Evolutionary conservation across 345 rosid species (phyloP), one percentile per base, ranked within the genome.

Genomic region (Murraya koenigii): DNA sequence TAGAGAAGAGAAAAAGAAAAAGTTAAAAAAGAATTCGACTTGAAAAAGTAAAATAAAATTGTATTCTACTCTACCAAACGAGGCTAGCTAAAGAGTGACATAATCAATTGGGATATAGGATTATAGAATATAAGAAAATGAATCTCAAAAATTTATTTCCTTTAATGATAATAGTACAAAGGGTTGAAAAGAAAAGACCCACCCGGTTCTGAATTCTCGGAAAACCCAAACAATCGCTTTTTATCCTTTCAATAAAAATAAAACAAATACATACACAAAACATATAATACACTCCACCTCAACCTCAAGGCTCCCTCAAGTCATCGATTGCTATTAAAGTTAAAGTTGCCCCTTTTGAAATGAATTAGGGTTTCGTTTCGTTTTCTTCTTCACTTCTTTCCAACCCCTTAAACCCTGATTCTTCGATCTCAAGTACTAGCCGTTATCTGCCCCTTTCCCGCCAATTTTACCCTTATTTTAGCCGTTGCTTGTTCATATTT

Each of bases 391-490:
- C 75, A 1, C 68, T 41, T 75, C 10, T 49, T 8, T 25, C 23
- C 9, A 3, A 8, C 26, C 0, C 23, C 81, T 58, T 47, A 81
- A 82, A 77, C 83, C 87, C 79, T 75, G 74, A 69, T 41, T 84
- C 30, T 38, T 85, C 80, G 88, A 84, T 85, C 88, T 75, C 73
- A 23, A 30, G 58, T 8, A 80, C 86, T 86, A 89, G 86, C 88
- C 90, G 91, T 85, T 89, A 59, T 35, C 8, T 11, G 10, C 71
- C 71, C 8, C 25, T 79, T 91, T 94, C 97, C 96, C 94, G 94
- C 97, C 96, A 85, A n/a, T 83, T 87, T 87, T 25, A 23, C 8
- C 85, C 35, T 49, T 47, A 19, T 72, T 69, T 44, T 33, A 64
- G 41, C 85, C 89, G 80, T 82, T 87, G 67, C 35, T 62, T 59